Evolutionary conservation across 306 rosid genomes (phyloP).

Genomic region (Rosa chinensis): DNA sequence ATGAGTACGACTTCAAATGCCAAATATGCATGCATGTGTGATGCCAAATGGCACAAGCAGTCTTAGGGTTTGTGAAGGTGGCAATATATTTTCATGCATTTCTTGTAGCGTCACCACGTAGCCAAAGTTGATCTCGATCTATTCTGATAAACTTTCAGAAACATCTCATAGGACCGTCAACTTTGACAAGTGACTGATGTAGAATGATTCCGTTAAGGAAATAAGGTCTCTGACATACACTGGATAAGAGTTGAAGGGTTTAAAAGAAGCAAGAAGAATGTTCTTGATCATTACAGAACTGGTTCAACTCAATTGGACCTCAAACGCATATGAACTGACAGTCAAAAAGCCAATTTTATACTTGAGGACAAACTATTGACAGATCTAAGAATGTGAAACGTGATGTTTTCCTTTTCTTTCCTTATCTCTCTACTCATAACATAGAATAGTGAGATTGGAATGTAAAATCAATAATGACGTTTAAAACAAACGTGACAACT

Average conservation of each 20-base stretch:
- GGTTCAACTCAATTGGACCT: neutral
- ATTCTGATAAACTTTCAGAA: neutral
- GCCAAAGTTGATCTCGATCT: neutral
- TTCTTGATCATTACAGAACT: neutral
- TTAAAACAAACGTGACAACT: no score
- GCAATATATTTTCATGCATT: neutral
- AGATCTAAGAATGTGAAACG: no score
- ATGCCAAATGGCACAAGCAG: neutral
- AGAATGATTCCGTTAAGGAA: neutral
- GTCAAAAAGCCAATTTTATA: neutral
- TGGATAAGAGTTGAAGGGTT: neutral
- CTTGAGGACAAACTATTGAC: no score
- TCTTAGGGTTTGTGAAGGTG: slow-evolving; percentile 1
- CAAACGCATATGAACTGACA: neutral
- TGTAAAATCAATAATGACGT: no score
- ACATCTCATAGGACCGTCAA: neutral
- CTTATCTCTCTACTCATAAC: no score
- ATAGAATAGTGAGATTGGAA: no score
- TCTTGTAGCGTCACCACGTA: slow-evolving; percentile 12
- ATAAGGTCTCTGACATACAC: neutral
- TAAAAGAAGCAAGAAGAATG: neutral
- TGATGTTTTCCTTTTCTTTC: no score
- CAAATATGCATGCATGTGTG: neutral
- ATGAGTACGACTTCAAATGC: neutral
- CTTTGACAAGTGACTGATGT: neutral